Evolutionary conservation across 148 eudicot species (phyloP).

Genomic region (Chenopodium quinoa): DNA sequence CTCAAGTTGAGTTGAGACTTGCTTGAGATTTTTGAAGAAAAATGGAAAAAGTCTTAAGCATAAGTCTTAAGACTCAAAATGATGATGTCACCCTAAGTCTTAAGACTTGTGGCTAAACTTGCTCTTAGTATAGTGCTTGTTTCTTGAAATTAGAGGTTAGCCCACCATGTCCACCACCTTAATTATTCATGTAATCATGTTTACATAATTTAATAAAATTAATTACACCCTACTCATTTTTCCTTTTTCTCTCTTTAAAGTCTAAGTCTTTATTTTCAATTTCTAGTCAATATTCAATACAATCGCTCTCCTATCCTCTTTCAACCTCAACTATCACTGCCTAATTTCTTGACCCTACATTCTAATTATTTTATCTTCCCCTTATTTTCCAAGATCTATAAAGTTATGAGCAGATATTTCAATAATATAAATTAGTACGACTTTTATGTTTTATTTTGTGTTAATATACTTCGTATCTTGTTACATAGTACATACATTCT

Average conservation of each 20-base stretch:
- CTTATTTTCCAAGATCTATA: not conserved
- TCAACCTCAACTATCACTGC: not conserved
- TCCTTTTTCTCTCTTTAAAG: not conserved
- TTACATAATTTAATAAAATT: not conserved
- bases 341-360: conserved; percentile 12
- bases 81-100: too few relatives aligned
- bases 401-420: not conserved
- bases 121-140: not conserved
- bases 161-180: not conserved
- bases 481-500: too few relatives aligned
- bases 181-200: too few relatives aligned
- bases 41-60: too few relatives aligned
- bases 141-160: not conserved
- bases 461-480: too few relatives aligned
- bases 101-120: too few relatives aligned
- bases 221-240: not conserved
- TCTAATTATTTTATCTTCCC: not conserved
- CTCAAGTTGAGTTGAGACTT: too few relatives aligned
- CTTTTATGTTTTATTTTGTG: too few relatives aligned
- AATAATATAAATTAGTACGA: not conserved
- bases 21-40: too few relatives aligned
- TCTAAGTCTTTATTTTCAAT: not conserved
- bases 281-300: not conserved
- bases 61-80: too few relatives aligned
- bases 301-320: not conserved